Conservation (phyloP, 345 rosid species). For the Balakata baccata region DNA sequence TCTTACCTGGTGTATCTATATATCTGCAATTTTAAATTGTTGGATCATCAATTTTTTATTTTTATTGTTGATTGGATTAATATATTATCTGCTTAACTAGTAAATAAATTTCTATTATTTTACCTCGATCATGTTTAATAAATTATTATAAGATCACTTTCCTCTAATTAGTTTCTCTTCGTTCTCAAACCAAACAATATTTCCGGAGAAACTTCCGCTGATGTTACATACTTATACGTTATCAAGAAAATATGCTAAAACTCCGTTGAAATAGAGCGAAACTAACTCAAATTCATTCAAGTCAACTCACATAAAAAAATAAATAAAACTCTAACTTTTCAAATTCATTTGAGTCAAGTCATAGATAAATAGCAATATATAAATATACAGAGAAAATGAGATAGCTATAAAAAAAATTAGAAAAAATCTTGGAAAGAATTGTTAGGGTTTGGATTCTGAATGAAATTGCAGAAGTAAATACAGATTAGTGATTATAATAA, state of each 20-base stretch:
- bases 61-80: no score
- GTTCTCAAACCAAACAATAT: background rate
- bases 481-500: background rate
- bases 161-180: no score
- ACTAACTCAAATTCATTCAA: background rate
- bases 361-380: no score
- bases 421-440: background rate
- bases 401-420: background rate
- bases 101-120: no score
- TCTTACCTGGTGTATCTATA: no score
- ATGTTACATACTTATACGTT: background rate
- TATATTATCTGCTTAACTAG: no score
- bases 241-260: background rate
- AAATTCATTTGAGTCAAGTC: no score
- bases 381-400: background rate
- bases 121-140: no score
- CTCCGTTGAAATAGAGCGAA: background rate
- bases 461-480: background rate
- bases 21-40: no score
- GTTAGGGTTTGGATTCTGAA: background rate
- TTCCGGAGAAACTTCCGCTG: background rate
- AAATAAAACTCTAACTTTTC: background rate
- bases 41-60: no score
- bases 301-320: background rate
- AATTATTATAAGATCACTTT: no score